Evolutionary conservation across 2,329 filamentous ascomycete species (phyloP), one percentile per base, ranked within the genome.

Genomic region (Fusarium sp.): DNA sequence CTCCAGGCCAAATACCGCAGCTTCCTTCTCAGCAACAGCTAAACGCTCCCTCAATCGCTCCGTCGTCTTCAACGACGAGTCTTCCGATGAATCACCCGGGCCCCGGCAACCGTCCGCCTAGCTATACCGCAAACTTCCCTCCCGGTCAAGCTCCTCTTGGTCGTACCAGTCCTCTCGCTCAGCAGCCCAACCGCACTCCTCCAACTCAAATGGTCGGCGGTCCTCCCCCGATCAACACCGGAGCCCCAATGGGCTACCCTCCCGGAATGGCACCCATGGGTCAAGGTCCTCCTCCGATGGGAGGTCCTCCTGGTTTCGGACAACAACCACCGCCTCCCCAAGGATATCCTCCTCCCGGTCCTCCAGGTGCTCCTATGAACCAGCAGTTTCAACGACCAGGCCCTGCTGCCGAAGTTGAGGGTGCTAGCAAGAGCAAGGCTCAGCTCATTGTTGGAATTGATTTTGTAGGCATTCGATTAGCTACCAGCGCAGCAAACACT

Each of bases 401-500:
- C 77, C 85, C 86, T 21, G 88, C 89, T 49, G 88, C 88, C 65
- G 96, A 98, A 83, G 93, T 97, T 40, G 94, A 97, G 78, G 95
- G 94, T 67, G 94, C 92, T 78, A 94, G 92, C 79, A 91, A 94
- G 81, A 97, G 92, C 86, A 98, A 98, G 87, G 94, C 96, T 60
- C 96, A 98, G 86, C 88, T 99, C 79, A 99, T 99, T 82, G 96
- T 99, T 62, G 96, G 96, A 76, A 98, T 99, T 81, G 96, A 99
- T 85, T 99, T 99, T 88, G 96, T 97, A 86, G 86, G 92, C 79
- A 46, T 44, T 57, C 30, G 28, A 58, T 37, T 32, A 35, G 37
- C 30, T 33, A 38, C 33, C 25, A 35, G 16, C 25, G 38, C 23
- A 54, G 25, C 33, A 61, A 54, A 42, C 50, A 46, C n/a, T 35